phyloP scores from a whole-genome alignment of 306 rosid genomes.

The Cucurbita ficifolia region DNA sequence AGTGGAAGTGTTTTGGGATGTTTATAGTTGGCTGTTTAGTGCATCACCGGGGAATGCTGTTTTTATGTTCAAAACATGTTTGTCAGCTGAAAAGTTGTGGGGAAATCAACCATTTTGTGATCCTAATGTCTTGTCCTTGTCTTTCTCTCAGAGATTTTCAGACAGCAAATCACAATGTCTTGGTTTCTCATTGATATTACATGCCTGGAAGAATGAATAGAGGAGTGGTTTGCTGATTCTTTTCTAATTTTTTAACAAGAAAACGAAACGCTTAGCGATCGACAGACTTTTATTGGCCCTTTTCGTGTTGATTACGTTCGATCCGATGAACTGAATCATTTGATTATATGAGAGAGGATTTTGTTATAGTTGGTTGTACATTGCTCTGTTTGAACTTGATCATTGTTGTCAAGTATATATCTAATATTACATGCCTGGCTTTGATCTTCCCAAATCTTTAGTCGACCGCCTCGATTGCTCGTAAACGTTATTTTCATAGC shows the following conservation, averaged over 20 bases:
- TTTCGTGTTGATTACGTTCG: constrained; percentile 28
- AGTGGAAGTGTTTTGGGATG: constrained; percentile 92
- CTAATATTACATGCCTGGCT: background rate
- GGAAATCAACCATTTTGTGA: constrained; percentile 40
- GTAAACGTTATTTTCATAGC: background rate
- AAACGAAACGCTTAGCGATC: constrained; percentile 15
- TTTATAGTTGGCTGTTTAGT: constrained; percentile 82
- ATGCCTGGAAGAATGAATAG: constrained; percentile 87
- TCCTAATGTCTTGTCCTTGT: constrained; percentile 53
- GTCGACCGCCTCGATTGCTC: no score
- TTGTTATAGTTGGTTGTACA: constrained; percentile 36
- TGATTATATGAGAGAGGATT: constrained; percentile 29
- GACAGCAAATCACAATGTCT: constrained; percentile 49
- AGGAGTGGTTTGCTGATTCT: constrained; percentile 18
- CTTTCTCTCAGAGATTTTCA: constrained; percentile 77
- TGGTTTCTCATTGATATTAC: constrained; percentile 66
- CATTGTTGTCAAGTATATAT: constrained; percentile 10
- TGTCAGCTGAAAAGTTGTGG: constrained; percentile 56
- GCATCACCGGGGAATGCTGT: constrained; percentile 64
- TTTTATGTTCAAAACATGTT: constrained; percentile 80
- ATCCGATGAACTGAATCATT: constrained; percentile 27
- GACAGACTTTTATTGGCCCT: constrained; percentile 40
- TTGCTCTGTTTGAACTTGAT: constrained; percentile 19
- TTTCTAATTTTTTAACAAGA: constrained; percentile 38
- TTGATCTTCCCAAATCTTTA: background rate